Evolutionary conservation across 495 filamentous ascomycete genomes (phyloP), one percentile per base, ranked within the genome.

Genomic region (Lineolata rhizophorae): DNA sequence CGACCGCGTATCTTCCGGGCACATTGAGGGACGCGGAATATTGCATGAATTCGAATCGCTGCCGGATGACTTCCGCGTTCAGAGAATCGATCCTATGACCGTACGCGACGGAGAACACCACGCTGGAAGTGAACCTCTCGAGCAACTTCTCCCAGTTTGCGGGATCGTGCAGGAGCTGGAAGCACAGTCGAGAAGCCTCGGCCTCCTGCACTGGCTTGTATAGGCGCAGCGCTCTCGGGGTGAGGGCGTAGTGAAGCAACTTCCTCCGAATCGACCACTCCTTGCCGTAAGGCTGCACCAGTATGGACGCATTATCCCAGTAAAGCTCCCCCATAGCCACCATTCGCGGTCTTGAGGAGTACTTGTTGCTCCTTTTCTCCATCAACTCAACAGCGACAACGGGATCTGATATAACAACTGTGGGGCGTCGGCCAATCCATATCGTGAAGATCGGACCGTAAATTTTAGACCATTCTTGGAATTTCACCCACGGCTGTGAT

Each of bases 51-150:
- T 67, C 50, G 27, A 69, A 63, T 13, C 62, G 52, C 25, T 55
- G 49, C 9, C 57, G 53, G 13, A 73, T 61, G 18, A 61, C 49
- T 29, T 62, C 51, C 12, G 60, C 60, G 19, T 61, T 49, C 19
- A 68, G 49, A 13, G 59, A 49, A 43, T 67, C 60, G 8, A 74
- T 67, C 5, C 69, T 52, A 12, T 68, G 55, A 0, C 69, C 69
- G 39, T 72, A 74, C 2, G 60, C 65, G 30, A 74, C 64, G 34
- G 64, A 69, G 20, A 66, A 67, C 27, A 73, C 70, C 8, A 75
- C 62, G 35, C 64, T 69, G 1, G 65, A 65, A 2, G 70, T 67
- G 37, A 70, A 75, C 20, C 70, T 53, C 44, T 75, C 69, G 5
- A 75, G 51, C 28, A 70, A 65, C 48, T 65, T 69, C 28, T 66